Evolutionary conservation across 768 basidiomycete genomes (phyloP).

Genomic region (Auriscalpium microsporum): DNA sequence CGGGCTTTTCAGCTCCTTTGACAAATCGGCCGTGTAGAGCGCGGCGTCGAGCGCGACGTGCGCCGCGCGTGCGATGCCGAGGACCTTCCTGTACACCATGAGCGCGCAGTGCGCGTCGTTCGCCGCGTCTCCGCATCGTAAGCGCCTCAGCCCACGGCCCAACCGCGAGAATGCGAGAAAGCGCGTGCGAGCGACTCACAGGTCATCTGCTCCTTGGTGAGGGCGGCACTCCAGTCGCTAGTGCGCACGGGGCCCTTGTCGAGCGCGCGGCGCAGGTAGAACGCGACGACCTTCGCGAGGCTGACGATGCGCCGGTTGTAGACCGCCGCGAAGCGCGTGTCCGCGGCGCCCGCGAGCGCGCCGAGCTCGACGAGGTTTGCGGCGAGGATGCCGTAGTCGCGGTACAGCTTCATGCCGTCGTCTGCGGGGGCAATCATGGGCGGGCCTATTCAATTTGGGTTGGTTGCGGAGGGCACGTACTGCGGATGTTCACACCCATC

Average conservation of each 20-base stretch:
- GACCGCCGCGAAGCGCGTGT: slow-evolving; percentile 24
- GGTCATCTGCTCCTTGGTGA: slow-evolving; percentile 30
- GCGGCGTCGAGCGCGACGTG: slow-evolving; percentile 13
- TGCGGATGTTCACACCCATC: slow-evolving; percentile 39
- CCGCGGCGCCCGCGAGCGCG: slow-evolving; percentile 32
- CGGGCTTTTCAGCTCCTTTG: slow-evolving; percentile 3
- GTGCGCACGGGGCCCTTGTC: slow-evolving; percentile 38
- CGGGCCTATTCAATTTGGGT: not conserved
- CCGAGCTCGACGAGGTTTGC: slow-evolving; percentile 39
- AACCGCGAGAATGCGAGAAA: not conserved
- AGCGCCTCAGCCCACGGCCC: not conserved
- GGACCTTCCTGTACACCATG: slow-evolving; percentile 33
- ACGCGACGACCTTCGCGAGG: slow-evolving; percentile 34
- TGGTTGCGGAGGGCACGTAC: slow-evolving; percentile 21
- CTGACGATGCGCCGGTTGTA: slow-evolving; percentile 34
- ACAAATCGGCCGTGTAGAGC: slow-evolving; percentile 23
- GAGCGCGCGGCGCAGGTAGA: slow-evolving; percentile 31
- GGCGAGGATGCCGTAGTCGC: slow-evolving; percentile 37
- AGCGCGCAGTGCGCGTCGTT: slow-evolving; percentile 44
- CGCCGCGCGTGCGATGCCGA: slow-evolving; percentile 22
- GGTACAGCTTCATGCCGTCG: slow-evolving; percentile 40
- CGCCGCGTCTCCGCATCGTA: slow-evolving; percentile 33
- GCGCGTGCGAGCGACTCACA: slow-evolving; percentile 21
- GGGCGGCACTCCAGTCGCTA: slow-evolving; percentile 36
- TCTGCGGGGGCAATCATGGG: slow-evolving; percentile 20